Conservation (phyloP, 139 green algal genomes). For the Pseudopediastrum boryanum region DNA sequence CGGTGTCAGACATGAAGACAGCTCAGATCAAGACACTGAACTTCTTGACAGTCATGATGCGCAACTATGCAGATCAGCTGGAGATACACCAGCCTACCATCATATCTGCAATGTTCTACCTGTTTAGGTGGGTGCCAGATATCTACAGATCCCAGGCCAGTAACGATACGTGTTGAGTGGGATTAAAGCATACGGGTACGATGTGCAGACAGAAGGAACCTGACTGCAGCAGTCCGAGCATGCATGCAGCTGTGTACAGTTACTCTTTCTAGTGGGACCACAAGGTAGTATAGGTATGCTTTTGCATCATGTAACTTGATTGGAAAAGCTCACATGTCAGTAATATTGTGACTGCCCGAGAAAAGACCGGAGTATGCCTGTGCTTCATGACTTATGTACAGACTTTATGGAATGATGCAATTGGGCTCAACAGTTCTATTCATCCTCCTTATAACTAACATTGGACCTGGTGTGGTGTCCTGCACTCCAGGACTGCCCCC, state of each 20-base stretch:
- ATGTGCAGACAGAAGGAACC: too few relatives aligned
- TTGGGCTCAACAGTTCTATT: slow-evolving; percentile 37
- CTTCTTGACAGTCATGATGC: slow-evolving; percentile 47
- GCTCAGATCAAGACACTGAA: slow-evolving; percentile 54
- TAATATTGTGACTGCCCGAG: slow-evolving; percentile 25
- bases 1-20: slow-evolving; percentile 74
- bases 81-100: slow-evolving; percentile 28
- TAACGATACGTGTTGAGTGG: background rate
- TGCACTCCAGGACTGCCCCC: slow-evolving; percentile 55
- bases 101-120: slow-evolving; percentile 2
- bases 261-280: too few relatives aligned
- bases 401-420: slow-evolving; percentile 54
- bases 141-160: background rate
- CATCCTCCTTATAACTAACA: background rate
- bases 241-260: too few relatives aligned
- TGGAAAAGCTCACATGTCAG: too few relatives aligned
- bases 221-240: too few relatives aligned
- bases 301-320: too few relatives aligned
- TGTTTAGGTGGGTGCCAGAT: background rate
- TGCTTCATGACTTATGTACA: slow-evolving; percentile 51
- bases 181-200: slow-evolving; percentile 1
- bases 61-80: slow-evolving; percentile 37
- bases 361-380: slow-evolving; percentile 58
- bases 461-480: background rate
- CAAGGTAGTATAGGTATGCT: too few relatives aligned